phyloP scores from a whole-genome alignment of 345 rosid species.

The Lumnitzera racemosa region DNA sequence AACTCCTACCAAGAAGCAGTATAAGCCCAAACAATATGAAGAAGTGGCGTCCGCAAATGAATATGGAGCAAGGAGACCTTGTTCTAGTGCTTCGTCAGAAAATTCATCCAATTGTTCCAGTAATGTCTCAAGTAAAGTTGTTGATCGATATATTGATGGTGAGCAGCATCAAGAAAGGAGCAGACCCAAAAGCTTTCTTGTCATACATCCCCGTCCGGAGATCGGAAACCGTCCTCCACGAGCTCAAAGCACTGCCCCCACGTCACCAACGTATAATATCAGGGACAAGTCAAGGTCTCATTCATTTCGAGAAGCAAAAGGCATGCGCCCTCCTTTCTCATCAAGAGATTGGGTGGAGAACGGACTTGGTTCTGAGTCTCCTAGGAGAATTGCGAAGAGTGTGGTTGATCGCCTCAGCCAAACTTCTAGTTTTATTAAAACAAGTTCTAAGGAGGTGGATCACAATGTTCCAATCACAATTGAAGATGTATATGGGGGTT shows the following conservation, averaged over 20 bases:
- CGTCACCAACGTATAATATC: constrained; percentile 50
- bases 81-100: constrained; percentile 40
- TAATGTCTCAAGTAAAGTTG: constrained; percentile 64
- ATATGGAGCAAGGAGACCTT: constrained; percentile 23
- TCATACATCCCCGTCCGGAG: constrained; percentile 30
- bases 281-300: constrained; percentile 51
- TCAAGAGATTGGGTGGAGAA: constrained; percentile 58
- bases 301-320: constrained; percentile 69
- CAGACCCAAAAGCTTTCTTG: constrained; percentile 33
- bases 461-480: constrained; percentile 59
- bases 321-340: constrained; percentile 29
- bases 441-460: constrained; percentile 36
- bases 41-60: constrained; percentile 18
- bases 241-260: constrained; percentile 49
- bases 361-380: constrained; percentile 65
- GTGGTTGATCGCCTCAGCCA: constrained; percentile 84
- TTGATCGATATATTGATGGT: constrained; percentile 92
- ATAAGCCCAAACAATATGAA: constrained; percentile 40
- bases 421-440: constrained; percentile 34
- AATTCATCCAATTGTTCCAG: constrained; percentile 65
- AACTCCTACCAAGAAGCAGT: constrained; percentile 45
- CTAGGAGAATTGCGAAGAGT: constrained; percentile 72
- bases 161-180: constrained; percentile 67
- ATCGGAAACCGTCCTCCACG: constrained; percentile 63
- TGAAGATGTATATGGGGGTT: constrained; percentile 67